Conservation (phyloP, 208 protist species). For the Acanthamoeba royreba region DNA sequence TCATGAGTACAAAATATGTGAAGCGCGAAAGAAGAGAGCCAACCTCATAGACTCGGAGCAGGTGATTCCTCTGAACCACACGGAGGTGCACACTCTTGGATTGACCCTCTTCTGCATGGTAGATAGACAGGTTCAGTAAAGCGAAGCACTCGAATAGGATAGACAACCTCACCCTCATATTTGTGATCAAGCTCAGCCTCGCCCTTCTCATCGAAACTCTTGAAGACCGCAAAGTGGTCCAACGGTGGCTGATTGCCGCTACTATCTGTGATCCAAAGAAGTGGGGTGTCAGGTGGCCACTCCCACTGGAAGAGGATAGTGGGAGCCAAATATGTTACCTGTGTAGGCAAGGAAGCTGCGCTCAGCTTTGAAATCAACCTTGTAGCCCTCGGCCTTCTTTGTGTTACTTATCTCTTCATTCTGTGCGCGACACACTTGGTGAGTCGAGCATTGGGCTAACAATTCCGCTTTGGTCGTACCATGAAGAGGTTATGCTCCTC, state of each 20-base stretch:
- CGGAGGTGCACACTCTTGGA: neutral
- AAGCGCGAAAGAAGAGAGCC: neutral
- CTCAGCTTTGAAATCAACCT: constrained; percentile 49
- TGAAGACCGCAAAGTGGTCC: constrained; percentile 42
- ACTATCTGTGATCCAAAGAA: neutral
- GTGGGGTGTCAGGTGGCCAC: neutral
- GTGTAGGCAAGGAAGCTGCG: constrained; percentile 35
- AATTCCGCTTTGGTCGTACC: neutral
- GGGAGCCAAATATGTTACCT: neutral
- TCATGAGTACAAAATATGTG: neutral
- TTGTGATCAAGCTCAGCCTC: neutral
- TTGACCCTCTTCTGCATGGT: neutral
- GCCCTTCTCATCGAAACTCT: constrained; percentile 27
- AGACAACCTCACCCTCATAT: neutral
- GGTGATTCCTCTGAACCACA: neutral
- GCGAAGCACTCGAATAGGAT: neutral
- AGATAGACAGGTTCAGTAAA: neutral
- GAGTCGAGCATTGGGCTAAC: neutral
- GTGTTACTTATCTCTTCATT: constrained; percentile 17
- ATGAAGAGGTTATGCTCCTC: constrained; percentile 46
- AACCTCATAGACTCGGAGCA: neutral
- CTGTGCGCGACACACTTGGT: neutral
- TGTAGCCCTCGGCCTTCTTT: constrained; percentile 33
- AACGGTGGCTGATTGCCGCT: neutral
- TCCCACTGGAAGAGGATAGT: too few relatives aligned